Conservation (phyloP, 352 stramenopile genomes). For the Globisporangium rhizosaccharum region DNA sequence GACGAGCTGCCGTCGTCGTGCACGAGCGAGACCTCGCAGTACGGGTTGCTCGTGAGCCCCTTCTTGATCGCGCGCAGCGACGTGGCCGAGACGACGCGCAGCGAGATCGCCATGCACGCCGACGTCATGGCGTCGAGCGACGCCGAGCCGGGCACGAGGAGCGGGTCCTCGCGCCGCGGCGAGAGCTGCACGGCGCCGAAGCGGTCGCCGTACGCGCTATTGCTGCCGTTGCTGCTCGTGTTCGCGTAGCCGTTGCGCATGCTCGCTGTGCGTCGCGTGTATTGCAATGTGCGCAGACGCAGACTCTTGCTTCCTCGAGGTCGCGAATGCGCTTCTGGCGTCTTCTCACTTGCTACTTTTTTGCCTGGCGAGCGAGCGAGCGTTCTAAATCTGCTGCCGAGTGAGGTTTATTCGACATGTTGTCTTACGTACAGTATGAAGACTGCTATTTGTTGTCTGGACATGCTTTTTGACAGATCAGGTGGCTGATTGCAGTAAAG, state of each 20-base stretch:
- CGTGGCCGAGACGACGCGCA: constrained; percentile 51
- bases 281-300: neutral
- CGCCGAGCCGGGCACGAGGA: constrained; percentile 47
- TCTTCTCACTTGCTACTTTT: too few relatives aligned
- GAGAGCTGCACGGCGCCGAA: constrained; percentile 52
- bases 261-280: neutral
- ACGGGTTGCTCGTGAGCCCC: constrained; percentile 58
- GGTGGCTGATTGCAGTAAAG: too few relatives aligned
- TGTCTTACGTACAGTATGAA: too few relatives aligned
- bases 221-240: constrained; percentile 11
- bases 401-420: too few relatives aligned
- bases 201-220: constrained; percentile 14
- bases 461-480: too few relatives aligned
- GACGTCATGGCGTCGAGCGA: constrained; percentile 55
- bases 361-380: too few relatives aligned
- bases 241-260: constrained; percentile 15
- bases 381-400: too few relatives aligned
- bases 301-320: too few relatives aligned
- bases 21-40: constrained; percentile 68
- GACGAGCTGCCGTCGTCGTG: constrained; percentile 38
- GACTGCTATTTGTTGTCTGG: too few relatives aligned
- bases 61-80: constrained; percentile 65
- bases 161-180: constrained; percentile 45
- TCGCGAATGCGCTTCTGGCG: too few relatives aligned
- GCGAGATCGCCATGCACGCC: constrained; percentile 49